Evolutionary conservation across 2,329 filamentous ascomycete species (phyloP), one percentile per base, ranked within the genome.

Genomic region (Lachnellula suecica): DNA sequence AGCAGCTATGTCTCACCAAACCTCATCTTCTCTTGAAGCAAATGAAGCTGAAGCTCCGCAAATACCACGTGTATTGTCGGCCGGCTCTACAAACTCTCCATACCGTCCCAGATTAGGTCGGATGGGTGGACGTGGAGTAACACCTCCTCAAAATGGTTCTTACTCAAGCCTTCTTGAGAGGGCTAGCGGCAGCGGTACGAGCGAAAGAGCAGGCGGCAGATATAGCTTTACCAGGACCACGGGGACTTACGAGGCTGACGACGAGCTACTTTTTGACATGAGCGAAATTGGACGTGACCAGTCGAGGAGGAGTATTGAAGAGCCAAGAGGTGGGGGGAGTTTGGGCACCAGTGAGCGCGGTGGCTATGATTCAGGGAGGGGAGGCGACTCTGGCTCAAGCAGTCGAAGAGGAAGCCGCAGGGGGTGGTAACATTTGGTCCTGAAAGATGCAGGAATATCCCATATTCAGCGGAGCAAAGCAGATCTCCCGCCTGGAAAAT

Each of bases 251-350:
- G 79, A 81, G 5, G 70, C 74, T 22, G 84, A 87, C 54, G 87
- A 88, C 49, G 87, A 90, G 63, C 84, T 84, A 0, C 75, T 90
- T 9, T 90, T 90, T 68, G 84, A 87, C 57, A 83, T 90, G 76
- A 88, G 84, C 31, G 87, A 90, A 67, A 80, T 89, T 65, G 83
- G 84, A 59, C 74, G 79, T 17, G 63, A 70, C 42, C 76, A 78
- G 51, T 77, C 78, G 41, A 73, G 82, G 56, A 75, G 79, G 56
- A 85, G 64, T 29, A 66, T 85, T 7, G 83, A 86, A 59, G 82
- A 85, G 56, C 71, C 68, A 1, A 68, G 62, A 47, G 61, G 55
- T 27, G 60, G 59, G 25, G 56, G 35, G 4, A 52, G 37, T 43
- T 50, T 50, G 40, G 59, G 48, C 38, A 35, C 42, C 3, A 58